A percentile compares a stretch with the other conserved stretches of the same genome.
phyloP scores from a whole-genome alignment of 768 basidiomycete species.

The Auricularia sp. region DNA sequence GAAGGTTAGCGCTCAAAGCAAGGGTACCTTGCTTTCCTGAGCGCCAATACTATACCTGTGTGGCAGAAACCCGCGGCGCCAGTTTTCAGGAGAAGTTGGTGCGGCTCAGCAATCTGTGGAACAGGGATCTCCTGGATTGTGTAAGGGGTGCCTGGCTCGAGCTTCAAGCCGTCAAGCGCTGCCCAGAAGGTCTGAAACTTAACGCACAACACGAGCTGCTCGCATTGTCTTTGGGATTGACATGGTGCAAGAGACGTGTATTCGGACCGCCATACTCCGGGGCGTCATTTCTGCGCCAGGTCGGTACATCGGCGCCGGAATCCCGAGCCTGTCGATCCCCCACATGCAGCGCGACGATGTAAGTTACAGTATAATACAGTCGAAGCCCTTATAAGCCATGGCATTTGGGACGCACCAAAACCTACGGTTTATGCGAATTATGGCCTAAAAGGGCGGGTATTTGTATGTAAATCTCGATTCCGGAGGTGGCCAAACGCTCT shows the following conservation, averaged over 20 bases:
- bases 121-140: conserved; percentile 2
- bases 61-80: conserved; percentile 7
- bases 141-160: not conserved
- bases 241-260: not conserved
- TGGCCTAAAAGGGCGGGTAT: no score
- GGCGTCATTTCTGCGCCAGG: not conserved
- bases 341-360: no score
- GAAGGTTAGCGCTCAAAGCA: not conserved
- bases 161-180: not conserved
- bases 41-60: not conserved
- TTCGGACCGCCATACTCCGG: not conserved
- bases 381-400: no score
- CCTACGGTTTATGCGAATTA: no score
- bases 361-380: no score
- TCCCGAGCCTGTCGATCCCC: no score
- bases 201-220: not conserved
- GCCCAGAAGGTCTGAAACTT: not conserved
- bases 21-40: not conserved
- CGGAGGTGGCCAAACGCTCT: no score
- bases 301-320: not conserved
- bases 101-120: not conserved
- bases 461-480: no score
- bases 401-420: no score
- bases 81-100: conserved; percentile 3
- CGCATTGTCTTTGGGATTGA: not conserved